A percentile compares a stretch with the other conserved stretches of the same genome.
Evolutionary conservation across 1,284 basidiomycete species (phyloP).

Genomic region (Trichosporon inkin): DNA sequence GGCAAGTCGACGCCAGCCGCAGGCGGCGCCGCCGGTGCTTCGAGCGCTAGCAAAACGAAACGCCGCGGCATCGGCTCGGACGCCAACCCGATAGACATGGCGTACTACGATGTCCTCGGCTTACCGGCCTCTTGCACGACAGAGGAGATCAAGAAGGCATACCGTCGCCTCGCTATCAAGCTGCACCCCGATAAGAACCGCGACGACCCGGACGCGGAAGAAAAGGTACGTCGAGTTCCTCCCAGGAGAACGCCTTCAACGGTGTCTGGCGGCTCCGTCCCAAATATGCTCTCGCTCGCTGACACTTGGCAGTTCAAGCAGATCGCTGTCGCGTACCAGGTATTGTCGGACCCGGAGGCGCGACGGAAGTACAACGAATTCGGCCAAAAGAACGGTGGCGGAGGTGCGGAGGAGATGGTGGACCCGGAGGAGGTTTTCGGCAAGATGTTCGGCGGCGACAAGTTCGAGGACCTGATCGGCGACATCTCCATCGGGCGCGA

Average conservation of each 20-base stretch:
- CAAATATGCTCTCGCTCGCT: too few relatives aligned
- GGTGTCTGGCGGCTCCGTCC: too few relatives aligned
- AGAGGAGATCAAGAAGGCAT: constrained; percentile 81
- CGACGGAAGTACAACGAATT: constrained; percentile 90
- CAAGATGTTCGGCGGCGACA: constrained; percentile 70
- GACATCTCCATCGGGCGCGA: constrained; percentile 62
- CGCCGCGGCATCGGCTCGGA: constrained; percentile 72
- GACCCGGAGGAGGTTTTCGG: constrained; percentile 88
- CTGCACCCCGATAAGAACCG: constrained; percentile 67
- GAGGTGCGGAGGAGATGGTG: constrained; percentile 43
- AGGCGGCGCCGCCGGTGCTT: constrained; percentile 33
- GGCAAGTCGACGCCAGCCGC: not conserved
- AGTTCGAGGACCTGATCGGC: constrained; percentile 54
- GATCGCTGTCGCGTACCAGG: constrained; percentile 77
- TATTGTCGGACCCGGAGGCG: constrained; percentile 77
- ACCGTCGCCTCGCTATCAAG: constrained; percentile 90
- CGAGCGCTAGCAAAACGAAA: constrained; percentile 30
- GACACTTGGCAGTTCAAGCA: constrained; percentile 61
- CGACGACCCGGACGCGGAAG: constrained; percentile 85
- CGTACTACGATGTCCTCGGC: constrained; percentile 64
- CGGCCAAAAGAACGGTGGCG: constrained; percentile 52
- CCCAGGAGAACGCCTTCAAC: too few relatives aligned
- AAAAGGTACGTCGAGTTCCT: constrained; percentile 55
- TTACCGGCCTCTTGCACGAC: constrained; percentile 39
- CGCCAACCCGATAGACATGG: constrained; percentile 80